Conservation (phyloP, 2,329 filamentous ascomycete genomes). For the Fusarium zealandicum region DNA sequence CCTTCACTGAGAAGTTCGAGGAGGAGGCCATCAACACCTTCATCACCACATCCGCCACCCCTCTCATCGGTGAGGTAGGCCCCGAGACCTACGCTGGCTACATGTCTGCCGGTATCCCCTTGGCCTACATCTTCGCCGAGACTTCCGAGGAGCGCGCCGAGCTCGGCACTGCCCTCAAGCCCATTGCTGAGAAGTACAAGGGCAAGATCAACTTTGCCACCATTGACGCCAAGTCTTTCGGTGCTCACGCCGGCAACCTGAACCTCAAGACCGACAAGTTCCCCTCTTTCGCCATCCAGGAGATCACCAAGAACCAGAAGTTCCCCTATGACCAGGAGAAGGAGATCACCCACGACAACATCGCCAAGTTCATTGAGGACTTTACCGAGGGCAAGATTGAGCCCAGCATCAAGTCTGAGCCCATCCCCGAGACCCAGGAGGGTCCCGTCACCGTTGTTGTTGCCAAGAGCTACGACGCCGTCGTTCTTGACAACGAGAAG, state of each 20-base stretch:
- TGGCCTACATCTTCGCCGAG: conserved; percentile 98
- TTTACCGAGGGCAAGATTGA: conserved; percentile 88
- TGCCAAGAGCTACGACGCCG: conserved; percentile 89
- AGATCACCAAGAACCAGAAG: conserved; percentile 94
- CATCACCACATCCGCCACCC: conserved; percentile 83
- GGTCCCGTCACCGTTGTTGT: conserved; percentile 88
- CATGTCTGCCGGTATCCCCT: conserved; percentile 89
- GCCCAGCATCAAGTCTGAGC: conserved; percentile 98
- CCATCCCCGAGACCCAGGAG: conserved; percentile 91
- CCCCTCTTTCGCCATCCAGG: conserved; percentile 97
- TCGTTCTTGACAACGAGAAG: conserved; percentile 93
- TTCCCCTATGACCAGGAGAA: conserved; percentile 89
- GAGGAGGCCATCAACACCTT: conserved; percentile 81
- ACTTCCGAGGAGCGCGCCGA: conserved; percentile 85
- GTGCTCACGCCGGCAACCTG: conserved; percentile 93
- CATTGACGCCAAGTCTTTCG: conserved; percentile 93
- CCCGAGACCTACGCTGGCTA: conserved; percentile 96
- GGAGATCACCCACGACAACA: conserved; percentile 74
- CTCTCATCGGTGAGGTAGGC: conserved; percentile 93
- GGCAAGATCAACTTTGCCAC: conserved; percentile 97
- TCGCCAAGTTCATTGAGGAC: conserved; percentile 84
- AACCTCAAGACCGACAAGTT: conserved; percentile 96
- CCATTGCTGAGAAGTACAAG: conserved; percentile 89
- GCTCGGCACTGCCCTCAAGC: conserved; percentile 79
- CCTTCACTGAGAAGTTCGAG: conserved; percentile 81